Evolutionary conservation across 1,284 basidiomycete genomes (phyloP), one percentile per base, ranked within the genome.

Genomic region (Naganishia sp.): DNA sequence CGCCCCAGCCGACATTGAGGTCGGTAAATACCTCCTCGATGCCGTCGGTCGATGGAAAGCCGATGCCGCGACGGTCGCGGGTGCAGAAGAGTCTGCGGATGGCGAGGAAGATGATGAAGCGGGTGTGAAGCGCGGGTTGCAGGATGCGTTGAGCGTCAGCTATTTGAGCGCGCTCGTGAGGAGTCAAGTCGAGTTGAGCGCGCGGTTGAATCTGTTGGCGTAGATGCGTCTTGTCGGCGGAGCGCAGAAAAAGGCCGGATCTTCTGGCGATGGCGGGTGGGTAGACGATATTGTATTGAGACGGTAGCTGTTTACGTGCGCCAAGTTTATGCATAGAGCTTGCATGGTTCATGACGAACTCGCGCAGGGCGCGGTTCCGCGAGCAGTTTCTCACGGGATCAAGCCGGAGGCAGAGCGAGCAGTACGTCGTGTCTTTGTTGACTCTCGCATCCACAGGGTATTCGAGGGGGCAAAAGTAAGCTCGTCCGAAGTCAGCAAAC

Each of bases 151-250:
- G 71, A 95, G 94, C 88, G 87, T 98, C 65, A 91, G 92, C 52
- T 99, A 98, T 82, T 84, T 99, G 71, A 90, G 93, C 54, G 97
- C 93, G 79, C 85, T 99, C 71, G 90, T 98, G 64, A 87, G 93
- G 72, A 89, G 92, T 68, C 95, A 99, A 82, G 90, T 92, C 64
- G 94, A 98, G 80, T 87, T 98, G 49, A 91, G 93, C 3, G 87
- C 92, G 53, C 86, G 95, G 73, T 83, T 99, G 75, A 90, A 91
- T 63, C 84, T 99, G 67, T 85, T 92, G 65, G 65, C 43, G 2
- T 66, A 54, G 46, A 45, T 39, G 54, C 23, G 25, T 33, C 28
- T 5, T 18, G 53, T 4, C 11, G 48, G 33, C n/a, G 53, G 15
- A 28, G 13, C 28, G 28, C 28, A 28, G 21, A 28, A 50, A 50